Percentiles rank a stretch among this genome's conserved stretches.
phyloP scores from a whole-genome alignment of 2,329 filamentous ascomycete species.

The Fusarium begoniae region DNA sequence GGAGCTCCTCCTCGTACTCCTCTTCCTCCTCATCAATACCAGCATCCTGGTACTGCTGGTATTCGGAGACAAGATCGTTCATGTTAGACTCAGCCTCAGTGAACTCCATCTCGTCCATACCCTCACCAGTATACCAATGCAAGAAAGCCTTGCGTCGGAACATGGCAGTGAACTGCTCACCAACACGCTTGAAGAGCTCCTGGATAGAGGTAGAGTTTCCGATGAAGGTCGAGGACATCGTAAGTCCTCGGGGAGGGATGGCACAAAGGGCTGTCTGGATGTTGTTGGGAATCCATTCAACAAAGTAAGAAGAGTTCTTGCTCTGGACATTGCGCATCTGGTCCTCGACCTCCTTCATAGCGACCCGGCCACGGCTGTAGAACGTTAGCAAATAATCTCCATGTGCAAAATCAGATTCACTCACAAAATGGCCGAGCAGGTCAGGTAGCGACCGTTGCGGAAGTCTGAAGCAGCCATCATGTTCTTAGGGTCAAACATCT shows the following conservation, averaged over 20 bases:
- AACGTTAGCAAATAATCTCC: constrained; percentile 13
- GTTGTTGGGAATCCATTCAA: constrained; percentile 99
- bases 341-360: constrained; percentile 99
- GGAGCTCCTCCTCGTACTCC: constrained; percentile 89
- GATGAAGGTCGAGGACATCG: constrained; percentile 99
- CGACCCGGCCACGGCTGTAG: constrained; percentile 91
- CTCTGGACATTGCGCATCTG: constrained; percentile 99
- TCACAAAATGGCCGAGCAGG: constrained; percentile 98
- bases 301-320: constrained; percentile 99
- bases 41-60: constrained; percentile 99
- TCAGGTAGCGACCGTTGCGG: constrained; percentile 99
- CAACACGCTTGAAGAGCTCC: constrained; percentile 99
- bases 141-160: constrained; percentile 99
- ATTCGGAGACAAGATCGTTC: constrained; percentile 99
- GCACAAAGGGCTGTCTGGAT: constrained; percentile 99
- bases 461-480: constrained; percentile 99
- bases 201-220: constrained; percentile 99
- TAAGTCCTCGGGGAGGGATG: constrained; percentile 95
- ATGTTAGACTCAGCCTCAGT: constrained; percentile 99
- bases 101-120: constrained; percentile 99
- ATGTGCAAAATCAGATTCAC: constrained; percentile 44
- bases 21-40: constrained; percentile 97
- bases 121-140: constrained; percentile 99
- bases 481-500: constrained; percentile 99
- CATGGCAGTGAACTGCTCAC: constrained; percentile 99